Conservation (phyloP, 192 early-diverging fungal genomes). For the Backusella morwellensis region DNA sequence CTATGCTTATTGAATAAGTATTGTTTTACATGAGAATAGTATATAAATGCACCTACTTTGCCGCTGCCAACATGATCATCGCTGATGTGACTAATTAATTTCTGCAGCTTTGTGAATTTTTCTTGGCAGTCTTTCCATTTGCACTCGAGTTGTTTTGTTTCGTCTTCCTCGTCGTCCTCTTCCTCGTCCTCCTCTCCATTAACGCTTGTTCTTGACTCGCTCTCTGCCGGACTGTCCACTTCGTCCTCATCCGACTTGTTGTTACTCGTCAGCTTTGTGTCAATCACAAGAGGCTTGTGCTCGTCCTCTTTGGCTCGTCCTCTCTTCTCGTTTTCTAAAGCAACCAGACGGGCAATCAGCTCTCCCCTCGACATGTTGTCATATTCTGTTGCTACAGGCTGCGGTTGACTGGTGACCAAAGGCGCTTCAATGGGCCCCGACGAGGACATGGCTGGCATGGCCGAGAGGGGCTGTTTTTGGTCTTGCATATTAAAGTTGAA, state of each 20-base stretch:
- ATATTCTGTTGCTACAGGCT: slow-evolving; percentile 11
- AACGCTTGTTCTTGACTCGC: slow-evolving; percentile 6
- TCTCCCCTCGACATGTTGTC: slow-evolving; percentile 27
- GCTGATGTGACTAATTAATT: slow-evolving; percentile 47
- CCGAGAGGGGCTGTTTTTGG: background rate
- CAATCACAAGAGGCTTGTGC: background rate
- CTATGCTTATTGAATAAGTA: slow-evolving; percentile 11
- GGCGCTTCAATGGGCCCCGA: background rate
- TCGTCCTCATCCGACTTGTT: slow-evolving; percentile 17
- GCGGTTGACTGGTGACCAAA: background rate
- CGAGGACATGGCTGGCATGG: background rate
- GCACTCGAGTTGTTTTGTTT: slow-evolving; percentile 32
- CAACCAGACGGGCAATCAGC: slow-evolving; percentile 27
- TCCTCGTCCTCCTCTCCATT: slow-evolving; percentile 22
- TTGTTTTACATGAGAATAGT: too few relatives aligned
- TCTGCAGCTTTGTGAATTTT: slow-evolving; percentile 40
- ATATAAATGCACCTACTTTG: slow-evolving; percentile 36
- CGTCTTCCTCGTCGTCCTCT: slow-evolving; percentile 9
- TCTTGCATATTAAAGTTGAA: background rate
- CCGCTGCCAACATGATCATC: slow-evolving; percentile 56
- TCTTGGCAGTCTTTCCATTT: slow-evolving; percentile 52
- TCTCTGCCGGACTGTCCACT: slow-evolving; percentile 9
- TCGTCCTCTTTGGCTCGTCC: background rate
- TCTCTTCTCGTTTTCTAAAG: slow-evolving; percentile 22
- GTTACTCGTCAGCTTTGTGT: background rate